Percentiles rank a stretch among this genome's conserved stretches.
Evolutionary conservation across 2,329 filamentous ascomycete genomes (phyloP).

Genomic region (Aspergillus novoparasiticus): DNA sequence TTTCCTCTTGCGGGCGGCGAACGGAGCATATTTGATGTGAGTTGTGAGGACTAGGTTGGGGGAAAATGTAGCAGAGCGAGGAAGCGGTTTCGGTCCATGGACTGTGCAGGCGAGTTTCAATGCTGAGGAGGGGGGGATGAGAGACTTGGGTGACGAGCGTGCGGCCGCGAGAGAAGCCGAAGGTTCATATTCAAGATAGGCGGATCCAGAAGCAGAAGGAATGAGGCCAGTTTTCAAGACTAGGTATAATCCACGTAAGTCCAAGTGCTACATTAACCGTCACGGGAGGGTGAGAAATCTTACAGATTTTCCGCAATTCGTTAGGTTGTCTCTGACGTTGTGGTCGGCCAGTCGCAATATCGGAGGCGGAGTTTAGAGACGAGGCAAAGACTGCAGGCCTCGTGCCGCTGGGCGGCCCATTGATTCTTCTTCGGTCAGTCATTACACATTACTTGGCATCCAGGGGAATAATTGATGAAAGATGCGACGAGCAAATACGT

Average conservation of each 20-base stretch:
- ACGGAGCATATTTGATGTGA: constrained; percentile 95
- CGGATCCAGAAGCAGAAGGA: constrained; percentile 89
- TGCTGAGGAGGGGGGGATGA: constrained; percentile 62
- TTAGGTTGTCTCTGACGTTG: constrained; percentile 64
- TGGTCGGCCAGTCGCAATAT: constrained; percentile 53
- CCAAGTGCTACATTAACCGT: background rate
- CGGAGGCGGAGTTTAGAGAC: constrained; percentile 45
- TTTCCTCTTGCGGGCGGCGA: constrained; percentile 78
- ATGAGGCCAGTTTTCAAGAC: constrained; percentile 90
- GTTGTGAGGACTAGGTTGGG: constrained; percentile 89
- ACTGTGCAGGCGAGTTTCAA: constrained; percentile 93
- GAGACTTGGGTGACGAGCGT: constrained; percentile 45
- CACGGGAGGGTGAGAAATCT: constrained; percentile 32
- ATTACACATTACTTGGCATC: constrained; percentile 49
- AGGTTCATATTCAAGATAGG: constrained; percentile 62
- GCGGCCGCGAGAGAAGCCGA: constrained; percentile 48
- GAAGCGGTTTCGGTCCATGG: constrained; percentile 88
- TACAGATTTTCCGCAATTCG: constrained; percentile 84
- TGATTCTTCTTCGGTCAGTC: constrained; percentile 86
- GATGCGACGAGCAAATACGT: constrained; percentile 7
- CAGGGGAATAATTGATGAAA: constrained; percentile 10
- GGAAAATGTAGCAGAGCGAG: constrained; percentile 86
- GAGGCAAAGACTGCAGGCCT: constrained; percentile 69
- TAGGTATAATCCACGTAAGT: constrained; percentile 42
- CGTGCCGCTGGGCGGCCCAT: constrained; percentile 80